A percentile compares a stretch with the other conserved stretches of the same genome.
phyloP scores from a whole-genome alignment of 2,329 filamentous ascomycete species.

The Reticulascus tulasneorum region DNA sequence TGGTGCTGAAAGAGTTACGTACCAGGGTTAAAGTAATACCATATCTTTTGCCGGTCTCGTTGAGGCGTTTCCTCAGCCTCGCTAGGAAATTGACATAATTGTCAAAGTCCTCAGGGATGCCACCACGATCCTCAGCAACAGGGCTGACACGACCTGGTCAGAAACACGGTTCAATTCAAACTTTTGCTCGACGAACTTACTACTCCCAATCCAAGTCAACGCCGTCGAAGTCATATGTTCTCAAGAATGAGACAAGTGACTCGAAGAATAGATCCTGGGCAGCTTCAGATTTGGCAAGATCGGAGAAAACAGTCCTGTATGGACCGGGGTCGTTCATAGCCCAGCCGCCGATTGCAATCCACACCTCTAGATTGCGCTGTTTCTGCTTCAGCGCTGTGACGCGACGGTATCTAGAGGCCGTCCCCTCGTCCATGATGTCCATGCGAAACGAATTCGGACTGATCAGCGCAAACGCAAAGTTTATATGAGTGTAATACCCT shows the following conservation, averaged over 20 bases:
- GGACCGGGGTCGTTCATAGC: constrained; percentile 32
- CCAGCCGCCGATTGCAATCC: constrained; percentile 38
- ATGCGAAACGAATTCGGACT: constrained; percentile 25
- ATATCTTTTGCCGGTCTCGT: background rate
- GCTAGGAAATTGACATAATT: constrained; percentile 21
- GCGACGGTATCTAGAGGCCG: background rate
- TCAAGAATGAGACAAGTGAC: constrained; percentile 15
- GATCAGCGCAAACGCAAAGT: constrained; percentile 28
- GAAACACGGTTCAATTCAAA: background rate
- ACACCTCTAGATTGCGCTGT: constrained; percentile 26
- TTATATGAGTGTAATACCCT: constrained; percentile 26
- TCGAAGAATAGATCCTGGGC: constrained; percentile 16
- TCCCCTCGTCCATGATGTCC: constrained; percentile 1
- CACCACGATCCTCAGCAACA: constrained; percentile 12
- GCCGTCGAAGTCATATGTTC: constrained; percentile 20
- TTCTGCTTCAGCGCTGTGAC: constrained; percentile 21
- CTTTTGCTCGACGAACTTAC: background rate
- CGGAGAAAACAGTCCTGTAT: constrained; percentile 20
- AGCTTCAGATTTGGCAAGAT: constrained; percentile 9
- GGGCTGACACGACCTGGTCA: no score
- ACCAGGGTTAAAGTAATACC: constrained; percentile 6
- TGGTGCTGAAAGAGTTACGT: no score
- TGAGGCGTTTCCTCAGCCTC: constrained; percentile 33
- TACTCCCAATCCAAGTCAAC: constrained; percentile 23
- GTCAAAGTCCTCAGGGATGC: constrained; percentile 10